phyloP scores from a whole-genome alignment of 352 stramenopile species.

The Phytophthora boehmeriae region DNA sequence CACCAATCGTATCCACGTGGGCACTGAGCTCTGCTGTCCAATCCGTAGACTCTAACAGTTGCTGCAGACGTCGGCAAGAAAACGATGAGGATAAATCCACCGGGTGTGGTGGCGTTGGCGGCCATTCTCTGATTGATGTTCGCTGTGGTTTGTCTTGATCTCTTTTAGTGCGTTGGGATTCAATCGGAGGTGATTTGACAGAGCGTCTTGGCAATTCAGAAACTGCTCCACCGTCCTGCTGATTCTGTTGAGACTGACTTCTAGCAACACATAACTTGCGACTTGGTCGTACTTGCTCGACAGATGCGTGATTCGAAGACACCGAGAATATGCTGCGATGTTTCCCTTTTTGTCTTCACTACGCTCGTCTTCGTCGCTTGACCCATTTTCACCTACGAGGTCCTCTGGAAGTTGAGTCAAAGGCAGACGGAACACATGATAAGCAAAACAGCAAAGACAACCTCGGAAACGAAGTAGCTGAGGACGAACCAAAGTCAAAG shows the following conservation, averaged over 20 bases:
- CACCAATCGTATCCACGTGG: constrained; percentile 1
- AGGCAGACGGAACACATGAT: background rate
- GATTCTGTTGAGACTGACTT: constrained; percentile 9
- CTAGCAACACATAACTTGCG: background rate
- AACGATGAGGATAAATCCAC: constrained; percentile 35
- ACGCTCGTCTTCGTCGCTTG: constrained; percentile 9
- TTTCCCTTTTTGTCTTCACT: constrained; percentile 14
- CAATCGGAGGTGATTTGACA: constrained; percentile 21
- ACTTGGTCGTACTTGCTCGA: background rate
- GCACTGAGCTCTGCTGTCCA: constrained; percentile 47
- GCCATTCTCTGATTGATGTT: background rate
- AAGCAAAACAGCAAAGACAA: background rate
- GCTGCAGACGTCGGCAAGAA: constrained; percentile 52
- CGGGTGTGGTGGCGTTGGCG: background rate
- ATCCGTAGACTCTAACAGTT: constrained; percentile 72
- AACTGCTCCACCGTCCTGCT: constrained; percentile 10
- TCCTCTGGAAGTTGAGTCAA: constrained; percentile 31
- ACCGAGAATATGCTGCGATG: background rate
- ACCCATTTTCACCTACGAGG: constrained; percentile 37
- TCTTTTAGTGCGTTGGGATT: constrained; percentile 3
- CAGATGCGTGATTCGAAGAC: background rate
- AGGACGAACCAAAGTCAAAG: constrained; percentile 60
- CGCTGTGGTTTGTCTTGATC: constrained; percentile 5
- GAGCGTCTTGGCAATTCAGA: constrained; percentile 3
- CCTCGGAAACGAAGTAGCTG: background rate